Base-by-base conservation (phyloP, 805 yeast species). In the Cyberlindnera maclurae region DNA sequence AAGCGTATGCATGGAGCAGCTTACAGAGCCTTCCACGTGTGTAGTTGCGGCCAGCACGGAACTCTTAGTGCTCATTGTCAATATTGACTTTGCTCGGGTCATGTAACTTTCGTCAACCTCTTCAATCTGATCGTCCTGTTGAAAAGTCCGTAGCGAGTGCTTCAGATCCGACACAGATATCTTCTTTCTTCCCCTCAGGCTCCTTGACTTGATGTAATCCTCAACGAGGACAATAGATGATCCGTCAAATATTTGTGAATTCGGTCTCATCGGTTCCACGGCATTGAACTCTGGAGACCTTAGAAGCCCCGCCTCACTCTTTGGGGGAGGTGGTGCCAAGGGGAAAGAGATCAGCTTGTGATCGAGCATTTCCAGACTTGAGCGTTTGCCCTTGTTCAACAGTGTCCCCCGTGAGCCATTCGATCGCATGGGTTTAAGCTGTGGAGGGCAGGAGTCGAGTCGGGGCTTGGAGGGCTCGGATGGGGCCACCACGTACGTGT, bases 151-250 rank as follows among this genome's bases (percentile, higher is more conserved):
- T 18, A 64, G 29, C 1, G 64, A 56, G 16, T 46, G 47, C 41
- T 60, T 63, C 24, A 67, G 42, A 36, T 64, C 67, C 12, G 50
- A 34, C 0, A 64, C 60, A 3, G 68, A 62, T 0, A 62, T 37
- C 33, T 55, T 55, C 36, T 55, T 52, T 38, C 54, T 49, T 9
- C 48, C 36, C 5, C 5, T 6, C 7, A 39, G 15, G 10, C 32
- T 43, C 31, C 41, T 45, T 4, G 43, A 54, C 12, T 62, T 58
- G 45, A 77, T 63, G 51, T 77, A 77, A 48, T 77, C 83, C 47
- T 77, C 83, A 9, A 77, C 69, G 15, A 77, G 54, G 1, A 76
- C 75, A 5, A 59, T 56, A 1, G 63, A 60, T 30, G 57, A 59
- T 6, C 41, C 42, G 34, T 50, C 50, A n/a, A 49, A 32, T 1